These are phyloP conservation scores for Geotrichum cucujoidarum DNA, from an alignment of 1,139 yeast genomes.

Conservation along the genomic window DNA sequence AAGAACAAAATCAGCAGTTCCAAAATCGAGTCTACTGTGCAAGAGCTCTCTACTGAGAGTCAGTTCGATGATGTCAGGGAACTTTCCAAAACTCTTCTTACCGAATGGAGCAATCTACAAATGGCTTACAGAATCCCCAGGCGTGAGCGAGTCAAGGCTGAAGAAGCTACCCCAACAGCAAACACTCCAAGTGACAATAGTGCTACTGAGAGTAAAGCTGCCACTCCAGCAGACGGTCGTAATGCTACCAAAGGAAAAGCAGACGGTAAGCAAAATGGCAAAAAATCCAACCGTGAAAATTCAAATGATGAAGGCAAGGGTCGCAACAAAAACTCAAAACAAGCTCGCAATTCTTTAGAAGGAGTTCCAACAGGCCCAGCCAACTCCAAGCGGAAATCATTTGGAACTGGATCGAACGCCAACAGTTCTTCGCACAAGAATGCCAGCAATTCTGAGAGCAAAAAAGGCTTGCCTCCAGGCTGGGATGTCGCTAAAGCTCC, in stretches of 20 bases:
- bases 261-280: conserved; percentile 12
- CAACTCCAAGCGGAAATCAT: not conserved
- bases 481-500: conserved; percentile 37
- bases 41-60: conserved; percentile 40
- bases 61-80: conserved; percentile 30
- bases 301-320: conserved; percentile 1
- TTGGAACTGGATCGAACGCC: not conserved
- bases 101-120: conserved; percentile 69
- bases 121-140: conserved; percentile 84
- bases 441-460: not conserved
- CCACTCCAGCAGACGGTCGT: conserved; percentile 2
- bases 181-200: conserved; percentile 9
- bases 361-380: conserved; percentile 8
- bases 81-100: conserved; percentile 46
- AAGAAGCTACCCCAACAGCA: conserved; percentile 1
- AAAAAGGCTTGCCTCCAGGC: conserved; percentile 34
- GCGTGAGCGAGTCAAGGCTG: conserved; percentile 25
- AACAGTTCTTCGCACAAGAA: no score
- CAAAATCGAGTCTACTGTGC: conserved; percentile 63
- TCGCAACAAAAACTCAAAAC: conserved; percentile 3
- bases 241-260: conserved; percentile 1
- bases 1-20: conserved; percentile 77
- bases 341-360: conserved; percentile 1
- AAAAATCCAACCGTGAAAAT: not conserved
- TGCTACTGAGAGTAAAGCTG: conserved; percentile 4